A percentile compares a stretch with the other conserved stretches of the same genome.
phyloP scores from a whole-genome alignment of 768 basidiomycete species.

The Leccinum subgranulosum region DNA sequence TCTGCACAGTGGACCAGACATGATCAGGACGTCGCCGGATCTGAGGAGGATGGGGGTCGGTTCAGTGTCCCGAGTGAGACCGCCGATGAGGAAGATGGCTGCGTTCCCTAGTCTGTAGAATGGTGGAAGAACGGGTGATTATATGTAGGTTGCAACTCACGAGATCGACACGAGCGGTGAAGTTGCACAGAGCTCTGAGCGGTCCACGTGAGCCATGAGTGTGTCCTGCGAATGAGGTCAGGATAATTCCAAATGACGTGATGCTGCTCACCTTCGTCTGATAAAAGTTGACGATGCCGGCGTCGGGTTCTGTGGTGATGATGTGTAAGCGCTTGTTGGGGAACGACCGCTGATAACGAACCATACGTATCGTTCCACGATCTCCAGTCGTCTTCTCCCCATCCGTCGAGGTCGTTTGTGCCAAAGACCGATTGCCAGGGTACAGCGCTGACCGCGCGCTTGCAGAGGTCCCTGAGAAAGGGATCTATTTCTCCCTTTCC shows the following conservation, averaged over 20 bases:
- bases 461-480: constrained; percentile 57
- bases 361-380: constrained; percentile 80
- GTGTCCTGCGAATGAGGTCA: constrained; percentile 53
- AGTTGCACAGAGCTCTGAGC: constrained; percentile 89
- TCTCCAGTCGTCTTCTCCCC: constrained; percentile 65
- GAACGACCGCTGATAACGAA: constrained; percentile 28
- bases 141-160: constrained; percentile 43
- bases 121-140: background rate
- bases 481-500: constrained; percentile 61
- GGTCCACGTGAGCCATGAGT: constrained; percentile 97
- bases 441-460: constrained; percentile 55
- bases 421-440: constrained; percentile 69
- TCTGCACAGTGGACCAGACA: constrained; percentile 85
- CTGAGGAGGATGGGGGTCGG: constrained; percentile 84
- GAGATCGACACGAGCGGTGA: constrained; percentile 93
- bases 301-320: constrained; percentile 72
- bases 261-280: constrained; percentile 55
- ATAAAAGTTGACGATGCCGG: constrained; percentile 96
- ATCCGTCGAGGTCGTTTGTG: constrained; percentile 35
- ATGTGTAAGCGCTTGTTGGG: background rate
- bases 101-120: constrained; percentile 76
- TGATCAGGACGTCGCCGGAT: constrained; percentile 88
- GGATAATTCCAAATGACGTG: background rate
- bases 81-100: constrained; percentile 87
- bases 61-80: constrained; percentile 67